A percentile compares a stretch with the other conserved stretches of the same genome.
phyloP scores from a whole-genome alignment of 2,329 filamentous ascomycete species.

The Penicillium corylophilum region DNA sequence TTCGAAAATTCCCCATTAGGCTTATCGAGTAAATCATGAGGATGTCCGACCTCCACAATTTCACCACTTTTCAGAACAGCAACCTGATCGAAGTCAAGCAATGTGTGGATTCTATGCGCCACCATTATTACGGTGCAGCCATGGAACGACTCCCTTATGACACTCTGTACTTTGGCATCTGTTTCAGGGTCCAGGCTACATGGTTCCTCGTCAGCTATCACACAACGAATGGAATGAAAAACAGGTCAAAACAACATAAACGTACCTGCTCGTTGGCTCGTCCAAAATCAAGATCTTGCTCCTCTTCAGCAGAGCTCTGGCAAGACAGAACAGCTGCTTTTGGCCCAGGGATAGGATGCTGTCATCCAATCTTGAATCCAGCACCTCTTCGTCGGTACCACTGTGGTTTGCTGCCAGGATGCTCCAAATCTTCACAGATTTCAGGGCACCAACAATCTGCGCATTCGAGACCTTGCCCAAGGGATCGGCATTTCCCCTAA shows the following conservation, averaged over 20 bases:
- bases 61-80: constrained; percentile 13
- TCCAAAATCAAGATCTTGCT: constrained; percentile 24
- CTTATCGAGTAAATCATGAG: constrained; percentile 4
- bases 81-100: constrained; percentile 20
- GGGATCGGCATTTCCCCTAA: not conserved
- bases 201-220: too few relatives aligned
- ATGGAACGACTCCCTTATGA: constrained; percentile 13
- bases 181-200: constrained; percentile 14
- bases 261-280: constrained; percentile 25
- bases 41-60: constrained; percentile 16
- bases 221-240: too few relatives aligned
- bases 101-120: constrained; percentile 16
- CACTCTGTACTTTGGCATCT: constrained; percentile 13
- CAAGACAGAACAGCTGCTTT: constrained; percentile 70
- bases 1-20: constrained; percentile 5
- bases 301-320: constrained; percentile 57
- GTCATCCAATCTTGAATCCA: constrained; percentile 34
- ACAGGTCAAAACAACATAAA: not conserved
- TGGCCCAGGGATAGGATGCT: constrained; percentile 69
- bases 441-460: not conserved
- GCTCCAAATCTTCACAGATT: not conserved
- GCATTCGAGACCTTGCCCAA: not conserved
- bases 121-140: constrained; percentile 18
- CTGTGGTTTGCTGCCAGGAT: not conserved
- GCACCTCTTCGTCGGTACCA: not conserved